Percentiles rank a stretch among this genome's conserved stretches.
These are phyloP conservation scores for Drechslerella stenobrocha DNA, from an alignment of 2,329 filamentous ascomycete genomes.

Conservation along the genomic window DNA sequence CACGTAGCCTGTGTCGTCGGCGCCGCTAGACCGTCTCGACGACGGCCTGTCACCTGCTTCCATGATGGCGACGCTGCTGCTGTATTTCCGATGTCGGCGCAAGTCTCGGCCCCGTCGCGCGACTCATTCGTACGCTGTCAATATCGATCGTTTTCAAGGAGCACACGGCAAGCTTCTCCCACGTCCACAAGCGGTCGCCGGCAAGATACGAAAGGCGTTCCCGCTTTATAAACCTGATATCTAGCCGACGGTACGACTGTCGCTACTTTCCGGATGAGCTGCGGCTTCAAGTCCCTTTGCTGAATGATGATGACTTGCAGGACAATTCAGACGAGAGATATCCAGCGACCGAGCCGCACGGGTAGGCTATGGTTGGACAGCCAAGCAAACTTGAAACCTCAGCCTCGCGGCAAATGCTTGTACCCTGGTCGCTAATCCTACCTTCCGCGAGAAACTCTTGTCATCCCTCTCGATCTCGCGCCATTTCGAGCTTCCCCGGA, in stretches of 20 bases:
- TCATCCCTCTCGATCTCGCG: too few species aligned
- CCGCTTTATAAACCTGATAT: background rate
- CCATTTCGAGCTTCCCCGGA: too few species aligned
- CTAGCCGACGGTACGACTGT: background rate
- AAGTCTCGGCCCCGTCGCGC: background rate
- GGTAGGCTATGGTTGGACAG: background rate
- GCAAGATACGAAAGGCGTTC: background rate
- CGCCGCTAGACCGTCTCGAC: constrained; percentile 34
- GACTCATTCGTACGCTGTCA: background rate
- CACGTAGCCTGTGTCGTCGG: constrained; percentile 25
- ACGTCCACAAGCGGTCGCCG: too few species aligned
- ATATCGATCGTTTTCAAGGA: too few species aligned
- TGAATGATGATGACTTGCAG: too few species aligned
- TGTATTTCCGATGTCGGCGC: background rate
- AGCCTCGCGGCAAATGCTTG: background rate
- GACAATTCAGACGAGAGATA: too few species aligned
- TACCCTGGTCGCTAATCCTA: background rate
- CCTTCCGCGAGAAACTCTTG: too few species aligned
- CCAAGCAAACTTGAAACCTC: background rate
- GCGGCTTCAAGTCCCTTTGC: background rate
- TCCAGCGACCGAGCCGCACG: too few species aligned
- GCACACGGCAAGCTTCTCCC: too few species aligned
- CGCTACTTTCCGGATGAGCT: background rate
- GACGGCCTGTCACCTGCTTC: constrained; percentile 10
- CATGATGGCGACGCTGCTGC: constrained; percentile 6